phyloP scores from a whole-genome alignment of 2,329 filamentous ascomycete genomes.

The Biscogniauxia sp. region DNA sequence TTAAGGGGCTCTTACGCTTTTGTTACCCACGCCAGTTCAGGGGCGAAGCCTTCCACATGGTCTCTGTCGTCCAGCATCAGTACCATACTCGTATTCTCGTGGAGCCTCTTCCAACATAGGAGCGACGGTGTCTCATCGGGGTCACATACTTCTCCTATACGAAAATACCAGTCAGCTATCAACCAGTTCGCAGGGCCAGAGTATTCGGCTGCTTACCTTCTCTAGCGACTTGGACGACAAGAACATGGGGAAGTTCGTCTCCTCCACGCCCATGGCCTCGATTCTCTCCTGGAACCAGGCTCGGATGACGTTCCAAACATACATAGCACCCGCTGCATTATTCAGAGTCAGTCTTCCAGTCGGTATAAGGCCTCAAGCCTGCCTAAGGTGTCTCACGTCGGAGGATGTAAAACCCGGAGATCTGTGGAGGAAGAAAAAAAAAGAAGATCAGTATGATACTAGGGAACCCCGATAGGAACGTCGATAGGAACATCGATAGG shows the following conservation, averaged over 20 bases:
- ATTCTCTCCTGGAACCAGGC: constrained; percentile 72
- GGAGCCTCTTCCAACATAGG: background rate
- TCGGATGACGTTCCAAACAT: constrained; percentile 64
- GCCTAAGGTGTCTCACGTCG: constrained; percentile 47
- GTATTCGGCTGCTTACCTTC: constrained; percentile 41
- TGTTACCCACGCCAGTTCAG: constrained; percentile 86
- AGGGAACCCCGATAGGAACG: background rate
- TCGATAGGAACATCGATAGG: background rate
- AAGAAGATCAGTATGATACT: constrained; percentile 16
- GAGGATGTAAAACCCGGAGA: constrained; percentile 95
- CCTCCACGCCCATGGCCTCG: constrained; percentile 87
- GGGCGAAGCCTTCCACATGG: constrained; percentile 97
- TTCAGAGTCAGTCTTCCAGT: constrained; percentile 5
- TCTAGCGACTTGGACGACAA: constrained; percentile 85
- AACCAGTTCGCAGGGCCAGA: background rate
- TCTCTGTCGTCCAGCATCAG: constrained; percentile 62
- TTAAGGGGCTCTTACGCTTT: constrained; percentile 58
- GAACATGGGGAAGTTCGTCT: constrained; percentile 96
- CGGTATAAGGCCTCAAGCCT: background rate
- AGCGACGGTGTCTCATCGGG: background rate
- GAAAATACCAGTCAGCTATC: background rate
- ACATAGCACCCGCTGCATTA: constrained; percentile 52
- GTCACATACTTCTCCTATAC: constrained; percentile 21
- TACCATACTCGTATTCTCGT: background rate
- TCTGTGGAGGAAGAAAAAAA: constrained; percentile 46